Evolutionary conservation across 2,329 filamentous ascomycete species (phyloP).

Genomic region (Neurospora sp.): DNA sequence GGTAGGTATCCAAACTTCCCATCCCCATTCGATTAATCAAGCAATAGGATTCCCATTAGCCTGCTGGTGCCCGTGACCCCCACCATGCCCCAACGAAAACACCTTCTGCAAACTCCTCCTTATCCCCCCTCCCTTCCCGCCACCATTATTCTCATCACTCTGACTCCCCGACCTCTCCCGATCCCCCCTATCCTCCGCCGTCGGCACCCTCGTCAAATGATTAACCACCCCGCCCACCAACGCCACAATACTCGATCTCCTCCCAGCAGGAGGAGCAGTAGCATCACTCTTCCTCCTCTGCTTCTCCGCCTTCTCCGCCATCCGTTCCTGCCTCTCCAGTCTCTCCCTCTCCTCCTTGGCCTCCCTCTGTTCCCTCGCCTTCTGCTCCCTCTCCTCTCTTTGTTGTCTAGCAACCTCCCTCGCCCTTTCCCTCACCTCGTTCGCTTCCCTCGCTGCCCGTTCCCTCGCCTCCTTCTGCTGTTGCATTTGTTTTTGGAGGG

Average conservation of each 20-base stretch:
- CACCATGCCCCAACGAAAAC: conserved; percentile 27
- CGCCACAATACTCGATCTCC: conserved; percentile 6
- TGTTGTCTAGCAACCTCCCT: conserved; percentile 4
- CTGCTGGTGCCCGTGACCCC: neutral
- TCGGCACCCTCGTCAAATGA: conserved; percentile 5
- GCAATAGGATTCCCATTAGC: neutral
- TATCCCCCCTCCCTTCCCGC: conserved; percentile 27
- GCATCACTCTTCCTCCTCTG: neutral
- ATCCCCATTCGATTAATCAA: neutral
- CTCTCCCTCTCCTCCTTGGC: neutral
- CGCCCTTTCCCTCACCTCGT: conserved; percentile 18
- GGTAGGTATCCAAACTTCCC: neutral
- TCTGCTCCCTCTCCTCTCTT: conserved; percentile 6
- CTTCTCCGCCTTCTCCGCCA: neutral
- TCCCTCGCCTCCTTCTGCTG: conserved; percentile 12
- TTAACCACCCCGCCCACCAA: conserved; percentile 3
- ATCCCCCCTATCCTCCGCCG: conserved; percentile 4
- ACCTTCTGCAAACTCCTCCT: conserved; percentile 37
- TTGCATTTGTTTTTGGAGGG: conserved; percentile 25
- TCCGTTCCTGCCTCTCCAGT: neutral
- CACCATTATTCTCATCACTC: conserved; percentile 9
- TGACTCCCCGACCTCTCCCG: conserved; percentile 7
- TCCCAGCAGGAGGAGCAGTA: neutral
- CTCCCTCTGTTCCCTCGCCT: neutral
- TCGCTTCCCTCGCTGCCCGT: conserved; percentile 10